Conservation (phyloP, 2,329 filamentous ascomycete genomes). For the Fusarium pseudoanthophilum region DNA sequence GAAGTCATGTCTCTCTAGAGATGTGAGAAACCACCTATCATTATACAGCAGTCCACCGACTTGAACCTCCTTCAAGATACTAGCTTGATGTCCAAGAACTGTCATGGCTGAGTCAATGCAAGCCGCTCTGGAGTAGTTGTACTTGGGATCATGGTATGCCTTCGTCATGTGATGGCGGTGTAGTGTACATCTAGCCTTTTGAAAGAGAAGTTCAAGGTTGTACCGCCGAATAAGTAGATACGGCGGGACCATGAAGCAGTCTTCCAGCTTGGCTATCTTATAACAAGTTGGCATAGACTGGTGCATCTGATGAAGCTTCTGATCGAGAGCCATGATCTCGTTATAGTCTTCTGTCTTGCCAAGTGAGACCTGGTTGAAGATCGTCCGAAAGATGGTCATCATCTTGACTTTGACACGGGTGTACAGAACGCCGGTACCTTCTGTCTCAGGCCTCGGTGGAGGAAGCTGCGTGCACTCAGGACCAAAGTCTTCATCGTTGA, state of each 20-base stretch:
- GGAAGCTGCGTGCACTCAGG: conserved; percentile 15
- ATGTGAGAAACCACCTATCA: conserved; percentile 32
- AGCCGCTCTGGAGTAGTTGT: conserved; percentile 17
- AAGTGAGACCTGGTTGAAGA: conserved; percentile 35
- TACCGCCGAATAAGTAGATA: conserved; percentile 29
- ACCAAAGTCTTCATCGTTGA: conserved; percentile 29
- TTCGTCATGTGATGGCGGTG: conserved; percentile 34
- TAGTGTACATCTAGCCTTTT: conserved; percentile 27
- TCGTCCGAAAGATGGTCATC: conserved; percentile 27
- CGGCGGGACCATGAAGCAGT: conserved; percentile 23
- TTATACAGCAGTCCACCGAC: conserved; percentile 15
- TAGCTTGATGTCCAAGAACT: conserved; percentile 4
- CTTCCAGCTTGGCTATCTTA: conserved; percentile 19
- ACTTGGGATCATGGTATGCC: conserved; percentile 23
- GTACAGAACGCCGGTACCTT: conserved; percentile 21
- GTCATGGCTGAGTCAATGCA: conserved; percentile 35
- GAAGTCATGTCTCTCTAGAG: conserved; percentile 31
- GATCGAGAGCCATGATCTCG: conserved; percentile 32
- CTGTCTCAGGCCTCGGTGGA: conserved; percentile 3
- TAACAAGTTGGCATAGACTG: conserved; percentile 21
- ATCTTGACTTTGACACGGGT: conserved; percentile 19
- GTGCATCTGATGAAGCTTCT: conserved; percentile 12
- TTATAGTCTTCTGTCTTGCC: conserved; percentile 22
- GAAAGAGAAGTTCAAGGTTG: conserved; percentile 27
- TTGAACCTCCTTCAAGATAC: conserved; percentile 32